A percentile compares a stretch with the other conserved stretches of the same genome.
Evolutionary conservation across 805 yeast species (phyloP).

Genomic region (Tetrapisispora taiwanensis): DNA sequence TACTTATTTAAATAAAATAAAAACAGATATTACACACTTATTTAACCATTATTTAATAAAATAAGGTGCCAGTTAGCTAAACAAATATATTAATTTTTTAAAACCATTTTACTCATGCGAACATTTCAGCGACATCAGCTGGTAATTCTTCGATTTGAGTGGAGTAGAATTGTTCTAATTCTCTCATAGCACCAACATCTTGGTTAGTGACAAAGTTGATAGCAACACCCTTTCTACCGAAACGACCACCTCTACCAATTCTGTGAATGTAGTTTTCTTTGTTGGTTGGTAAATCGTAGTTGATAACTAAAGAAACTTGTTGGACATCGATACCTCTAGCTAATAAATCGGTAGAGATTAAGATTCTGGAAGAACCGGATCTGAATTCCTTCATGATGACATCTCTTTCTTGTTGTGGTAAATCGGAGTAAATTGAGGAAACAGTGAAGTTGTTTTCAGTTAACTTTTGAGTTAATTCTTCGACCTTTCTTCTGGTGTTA

Average conservation of each 20-base stretch:
- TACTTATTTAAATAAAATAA: constrained; percentile 1
- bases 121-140: constrained; percentile 50
- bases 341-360: constrained; percentile 94
- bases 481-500: constrained; percentile 92
- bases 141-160: constrained; percentile 74
- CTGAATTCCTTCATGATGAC: constrained; percentile 92
- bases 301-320: constrained; percentile 91
- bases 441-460: constrained; percentile 79
- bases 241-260: constrained; percentile 96
- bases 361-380: constrained; percentile 82
- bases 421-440: constrained; percentile 93
- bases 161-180: constrained; percentile 62
- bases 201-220: constrained; percentile 82
- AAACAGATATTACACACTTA: constrained; percentile 2
- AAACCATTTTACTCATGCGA: constrained; percentile 9
- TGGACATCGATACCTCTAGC: constrained; percentile 99
- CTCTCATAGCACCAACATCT: constrained; percentile 66
- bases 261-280: constrained; percentile 94
- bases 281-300: constrained; percentile 88
- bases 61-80: constrained; percentile 2
- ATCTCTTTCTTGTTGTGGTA: constrained; percentile 93
- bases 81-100: constrained; percentile 2
- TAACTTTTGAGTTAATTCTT: constrained; percentile 76
- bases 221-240: constrained; percentile 98
- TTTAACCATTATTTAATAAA: neutral